phyloP scores from a whole-genome alignment of 169 alveolate species.

The Plasmodium gonderi region DNA sequence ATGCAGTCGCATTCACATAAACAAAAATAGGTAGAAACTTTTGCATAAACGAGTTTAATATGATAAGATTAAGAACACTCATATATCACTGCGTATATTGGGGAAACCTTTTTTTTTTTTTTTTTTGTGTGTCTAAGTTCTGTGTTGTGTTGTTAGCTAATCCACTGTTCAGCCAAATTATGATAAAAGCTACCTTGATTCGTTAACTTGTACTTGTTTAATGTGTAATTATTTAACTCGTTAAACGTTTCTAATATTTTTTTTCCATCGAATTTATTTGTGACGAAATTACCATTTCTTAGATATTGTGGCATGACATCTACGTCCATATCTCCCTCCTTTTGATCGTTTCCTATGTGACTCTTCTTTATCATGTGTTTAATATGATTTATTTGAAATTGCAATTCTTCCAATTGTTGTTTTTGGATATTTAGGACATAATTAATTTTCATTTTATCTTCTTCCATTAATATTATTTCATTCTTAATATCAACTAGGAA shows the following conservation, averaged over 20 bases:
- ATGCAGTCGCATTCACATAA: neutral
- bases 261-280: neutral
- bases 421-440: constrained; percentile 52
- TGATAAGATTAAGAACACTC: too few species aligned
- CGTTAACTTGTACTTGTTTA: neutral
- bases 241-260: neutral
- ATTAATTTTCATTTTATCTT: constrained; percentile 47
- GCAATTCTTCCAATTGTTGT: constrained; percentile 55
- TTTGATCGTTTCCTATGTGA: neutral
- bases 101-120: neutral
- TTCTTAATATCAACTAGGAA: constrained; percentile 35
- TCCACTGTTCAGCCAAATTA: constrained; percentile 64
- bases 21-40: neutral
- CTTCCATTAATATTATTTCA: constrained; percentile 59
- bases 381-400: constrained; percentile 25
- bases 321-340: neutral
- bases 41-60: too few species aligned
- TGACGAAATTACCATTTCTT: constrained; percentile 23
- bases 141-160: neutral
- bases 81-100: neutral
- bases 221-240: constrained; percentile 32
- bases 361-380: constrained; percentile 4
- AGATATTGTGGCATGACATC: constrained; percentile 32
- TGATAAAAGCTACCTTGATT: constrained; percentile 40
- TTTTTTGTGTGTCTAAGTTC: too few species aligned